Evolutionary conservation across 768 basidiomycete genomes (phyloP).

Genomic region (Terana coerulea): DNA sequence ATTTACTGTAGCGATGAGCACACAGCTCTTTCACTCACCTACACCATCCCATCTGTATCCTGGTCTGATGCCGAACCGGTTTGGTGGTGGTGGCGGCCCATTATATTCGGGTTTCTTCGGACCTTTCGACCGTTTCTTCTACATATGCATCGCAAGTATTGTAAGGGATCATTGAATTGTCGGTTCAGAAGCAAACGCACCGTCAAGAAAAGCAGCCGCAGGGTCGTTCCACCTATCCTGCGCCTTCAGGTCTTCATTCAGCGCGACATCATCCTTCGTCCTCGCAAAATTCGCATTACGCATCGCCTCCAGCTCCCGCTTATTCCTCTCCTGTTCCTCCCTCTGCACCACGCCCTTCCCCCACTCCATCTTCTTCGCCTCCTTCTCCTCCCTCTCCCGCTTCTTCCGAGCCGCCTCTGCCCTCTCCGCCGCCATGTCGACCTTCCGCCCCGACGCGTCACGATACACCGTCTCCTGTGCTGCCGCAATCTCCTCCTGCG

Average conservation of each 20-base stretch:
- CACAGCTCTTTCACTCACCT: conserved; percentile 47
- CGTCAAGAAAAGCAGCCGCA: conserved; percentile 89
- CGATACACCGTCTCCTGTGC: conserved; percentile 94
- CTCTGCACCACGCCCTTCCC: conserved; percentile 92
- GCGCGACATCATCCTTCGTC: conserved; percentile 73
- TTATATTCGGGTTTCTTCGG: conserved; percentile 80
- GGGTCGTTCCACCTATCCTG: conserved; percentile 95
- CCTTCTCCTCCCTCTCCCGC: conserved; percentile 78
- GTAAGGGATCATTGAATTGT: not conserved
- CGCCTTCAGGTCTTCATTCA: conserved; percentile 82
- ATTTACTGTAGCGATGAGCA: conserved; percentile 43
- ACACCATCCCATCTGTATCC: conserved; percentile 99
- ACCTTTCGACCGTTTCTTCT: conserved; percentile 76
- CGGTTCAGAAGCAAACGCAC: conserved; percentile 39
- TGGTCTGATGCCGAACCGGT: conserved; percentile 92
- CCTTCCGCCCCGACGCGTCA: conserved; percentile 81
- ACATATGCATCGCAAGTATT: conserved; percentile 37
- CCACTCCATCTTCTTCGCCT: conserved; percentile 95
- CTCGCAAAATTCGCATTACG: conserved; percentile 66
- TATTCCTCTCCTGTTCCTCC: conserved; percentile 69
- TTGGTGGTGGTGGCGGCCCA: conserved; percentile 88
- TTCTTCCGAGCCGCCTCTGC: conserved; percentile 83
- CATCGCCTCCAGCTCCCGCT: conserved; percentile 64
- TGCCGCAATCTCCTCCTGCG: conserved; percentile 47
- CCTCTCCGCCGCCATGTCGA: conserved; percentile 80